Base-by-base conservation (phyloP, 2,329 filamentous ascomycete species). In the Fusarium bulbicola region DNA sequence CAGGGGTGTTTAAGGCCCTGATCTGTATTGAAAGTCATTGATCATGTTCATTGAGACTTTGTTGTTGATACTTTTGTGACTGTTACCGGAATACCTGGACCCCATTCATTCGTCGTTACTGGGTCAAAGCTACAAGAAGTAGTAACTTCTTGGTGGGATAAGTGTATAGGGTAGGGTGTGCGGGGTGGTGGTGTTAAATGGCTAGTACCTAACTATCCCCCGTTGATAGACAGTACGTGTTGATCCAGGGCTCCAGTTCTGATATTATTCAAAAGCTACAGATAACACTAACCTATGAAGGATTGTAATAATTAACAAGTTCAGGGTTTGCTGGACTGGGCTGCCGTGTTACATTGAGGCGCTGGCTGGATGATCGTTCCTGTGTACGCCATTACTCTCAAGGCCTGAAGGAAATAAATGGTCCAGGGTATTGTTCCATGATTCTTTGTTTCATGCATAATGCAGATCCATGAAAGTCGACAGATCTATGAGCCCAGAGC, bases 401-500 rank as follows among this genome's bases (percentile, higher is more conserved):
- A 46, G 32, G 39, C 32, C 37, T 16, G 53, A 39, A 28, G 50
- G 32, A 28, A 59, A 66, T 65, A 66, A 54, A 65, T 39, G 49
- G 45, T 26, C 34, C 26, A 56, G 42, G 40, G 28, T 46, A 59
- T 52, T 40, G 45, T 39, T 58, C n/a, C 34, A n/a, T 50, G 34
- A 47, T 49, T 49, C 11, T 50, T 46, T 37, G 42, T 49, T 43
- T 58, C 47, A 40, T 42, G 59, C 45, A 72, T 63, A 15, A 56
- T 56, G 66, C 26, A 67, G 54, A 68, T 54, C 65, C 40, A 59
- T 37, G 34, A 63, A 71, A 52, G 65, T 65, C 49, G 54, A 52
- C 57, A 73, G 70, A 63, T 74, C 70, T 49, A 74, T 74, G 45
- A 56, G 71, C 37, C 47, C 47, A 47, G 46, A 32, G 21, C 37